A percentile compares a stretch with the other conserved stretches of the same genome.
Evolutionary conservation across 2,329 filamentous ascomycete species (phyloP).

Genomic region (Fusarium abutilonis): DNA sequence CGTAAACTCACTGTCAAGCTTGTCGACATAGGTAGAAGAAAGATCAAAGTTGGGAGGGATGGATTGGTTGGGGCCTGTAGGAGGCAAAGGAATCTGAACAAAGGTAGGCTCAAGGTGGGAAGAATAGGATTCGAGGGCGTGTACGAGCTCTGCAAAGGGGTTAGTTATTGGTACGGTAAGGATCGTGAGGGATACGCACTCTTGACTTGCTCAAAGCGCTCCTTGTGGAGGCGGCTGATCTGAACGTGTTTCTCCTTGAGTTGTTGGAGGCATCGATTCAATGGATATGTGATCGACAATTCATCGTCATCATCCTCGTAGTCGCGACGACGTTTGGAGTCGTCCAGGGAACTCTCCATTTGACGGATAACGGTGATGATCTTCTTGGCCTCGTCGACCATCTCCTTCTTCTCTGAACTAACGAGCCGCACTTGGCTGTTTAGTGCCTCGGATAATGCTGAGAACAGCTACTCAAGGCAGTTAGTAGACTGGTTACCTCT

Average conservation of each 20-base stretch:
- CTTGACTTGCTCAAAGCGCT: constrained; percentile 94
- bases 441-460: constrained; percentile 88
- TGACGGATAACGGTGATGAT: constrained; percentile 88
- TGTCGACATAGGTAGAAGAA: constrained; percentile 86
- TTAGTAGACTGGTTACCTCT: constrained; percentile 14
- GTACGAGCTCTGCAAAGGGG: constrained; percentile 76
- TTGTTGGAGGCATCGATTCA: constrained; percentile 79
- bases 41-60: constrained; percentile 88
- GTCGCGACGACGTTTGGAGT: constrained; percentile 71
- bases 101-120: constrained; percentile 93
- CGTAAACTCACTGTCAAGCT: constrained; percentile 89
- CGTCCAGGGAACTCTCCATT: constrained; percentile 91
- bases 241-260: constrained; percentile 88
- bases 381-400: constrained; percentile 88
- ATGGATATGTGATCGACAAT: constrained; percentile 81
- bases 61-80: constrained; percentile 78
- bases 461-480: constrained; percentile 74
- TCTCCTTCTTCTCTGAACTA: constrained; percentile 85
- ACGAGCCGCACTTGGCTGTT: constrained; percentile 89
- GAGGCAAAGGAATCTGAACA: constrained; percentile 84
- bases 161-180: constrained; percentile 12
- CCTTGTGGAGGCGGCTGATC: constrained; percentile 83
- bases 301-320: constrained; percentile 74
- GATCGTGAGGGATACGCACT: constrained; percentile 64
- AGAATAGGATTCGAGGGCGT: constrained; percentile 94